Evolutionary conservation across 805 yeast species (phyloP).

Genomic region (Kodamaea neixiangensis): DNA sequence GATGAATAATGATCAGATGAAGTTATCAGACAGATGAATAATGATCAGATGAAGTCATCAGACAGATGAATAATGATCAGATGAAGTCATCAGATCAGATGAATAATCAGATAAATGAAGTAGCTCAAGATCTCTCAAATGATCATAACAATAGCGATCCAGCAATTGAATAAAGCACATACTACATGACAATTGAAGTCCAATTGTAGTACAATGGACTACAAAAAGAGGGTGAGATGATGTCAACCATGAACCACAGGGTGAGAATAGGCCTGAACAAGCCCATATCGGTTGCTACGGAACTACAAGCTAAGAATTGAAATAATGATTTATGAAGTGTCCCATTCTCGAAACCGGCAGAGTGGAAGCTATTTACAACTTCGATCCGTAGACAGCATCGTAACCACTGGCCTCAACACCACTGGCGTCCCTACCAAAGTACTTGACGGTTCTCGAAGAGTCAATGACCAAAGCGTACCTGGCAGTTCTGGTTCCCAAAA

Average conservation of each 20-base stretch:
- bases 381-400: slow-evolving; percentile 39
- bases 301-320: neutral
- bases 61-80: too few relatives aligned
- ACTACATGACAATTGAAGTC: neutral
- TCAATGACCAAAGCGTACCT: slow-evolving; percentile 41
- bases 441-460: slow-evolving; percentile 28
- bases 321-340: neutral
- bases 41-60: too few relatives aligned
- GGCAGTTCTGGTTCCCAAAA: slow-evolving; percentile 39
- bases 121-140: too few relatives aligned
- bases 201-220: neutral
- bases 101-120: too few relatives aligned
- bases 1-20: too few relatives aligned
- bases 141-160: too few relatives aligned
- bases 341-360: neutral
- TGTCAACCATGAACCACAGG: too few relatives aligned
- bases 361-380: slow-evolving; percentile 22
- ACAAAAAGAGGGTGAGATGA: neutral
- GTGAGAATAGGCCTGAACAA: too few relatives aligned
- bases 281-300: neutral
- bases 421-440: slow-evolving; percentile 37
- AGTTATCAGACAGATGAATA: too few relatives aligned
- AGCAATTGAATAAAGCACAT: neutral
- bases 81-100: too few relatives aligned
- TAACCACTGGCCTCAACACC: slow-evolving; percentile 39